A percentile compares a stretch with the other conserved stretches of the same genome.
These are phyloP conservation scores for Pisolithus orientalis DNA, from an alignment of 768 basidiomycete species.

Conservation along the genomic window DNA sequence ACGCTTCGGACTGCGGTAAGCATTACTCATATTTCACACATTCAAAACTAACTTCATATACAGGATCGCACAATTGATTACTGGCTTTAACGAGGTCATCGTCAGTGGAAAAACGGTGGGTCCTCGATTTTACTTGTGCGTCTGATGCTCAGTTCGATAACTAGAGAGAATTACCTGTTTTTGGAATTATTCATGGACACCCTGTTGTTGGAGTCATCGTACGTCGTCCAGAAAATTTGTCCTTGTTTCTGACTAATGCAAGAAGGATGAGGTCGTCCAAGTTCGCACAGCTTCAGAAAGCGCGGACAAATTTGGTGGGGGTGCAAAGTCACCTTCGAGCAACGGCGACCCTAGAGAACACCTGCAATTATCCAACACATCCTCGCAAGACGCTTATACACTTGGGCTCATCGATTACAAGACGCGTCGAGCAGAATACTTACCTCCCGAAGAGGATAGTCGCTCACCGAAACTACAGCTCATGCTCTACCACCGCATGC, in stretches of 20 bases:
- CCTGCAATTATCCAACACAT: not conserved
- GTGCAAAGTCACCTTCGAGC: conserved; percentile 4
- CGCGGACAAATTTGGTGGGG: not conserved
- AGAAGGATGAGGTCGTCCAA: conserved; percentile 49
- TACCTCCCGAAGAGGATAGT: conserved; percentile 57
- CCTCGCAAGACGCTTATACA: conserved; percentile 11
- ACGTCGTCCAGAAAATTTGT: conserved; percentile 9
- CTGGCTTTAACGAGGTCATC: conserved; percentile 50
- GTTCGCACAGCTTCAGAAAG: conserved; percentile 5
- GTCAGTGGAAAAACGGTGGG: conserved; percentile 46
- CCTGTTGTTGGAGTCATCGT: conserved; percentile 75
- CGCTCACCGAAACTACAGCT: conserved; percentile 60
- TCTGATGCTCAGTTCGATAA: not conserved
- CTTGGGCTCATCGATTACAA: conserved; percentile 64
- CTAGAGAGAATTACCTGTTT: conserved; percentile 81
- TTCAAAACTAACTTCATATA: not conserved
- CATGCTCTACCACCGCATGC: conserved; percentile 70
- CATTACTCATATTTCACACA: conserved; percentile 1
- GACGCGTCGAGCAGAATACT: conserved; percentile 42
- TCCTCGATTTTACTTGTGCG: not conserved
- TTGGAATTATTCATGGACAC: conserved; percentile 61
- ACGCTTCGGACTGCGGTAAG: conserved; percentile 70
- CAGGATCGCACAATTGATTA: conserved; percentile 71
- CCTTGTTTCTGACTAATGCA: not conserved
- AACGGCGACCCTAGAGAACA: not conserved